These are phyloP conservation scores for Ceriops tagal DNA, from an alignment of 345 rosid species.

Conservation along the genomic window DNA sequence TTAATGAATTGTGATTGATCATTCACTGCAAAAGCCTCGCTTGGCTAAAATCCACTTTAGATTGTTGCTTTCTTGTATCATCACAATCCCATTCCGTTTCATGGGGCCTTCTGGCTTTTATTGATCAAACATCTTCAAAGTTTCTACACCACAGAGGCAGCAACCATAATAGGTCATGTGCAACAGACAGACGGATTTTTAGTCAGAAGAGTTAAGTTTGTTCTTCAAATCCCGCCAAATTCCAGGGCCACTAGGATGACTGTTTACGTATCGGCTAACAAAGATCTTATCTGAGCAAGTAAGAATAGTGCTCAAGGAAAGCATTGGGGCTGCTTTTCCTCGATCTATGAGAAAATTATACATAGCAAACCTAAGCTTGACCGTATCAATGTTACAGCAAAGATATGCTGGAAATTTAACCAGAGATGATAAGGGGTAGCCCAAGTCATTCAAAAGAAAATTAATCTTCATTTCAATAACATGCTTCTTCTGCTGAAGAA, in stretches of 20 bases:
- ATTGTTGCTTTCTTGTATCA: too few species aligned
- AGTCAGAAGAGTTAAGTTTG: slow-evolving; percentile 20
- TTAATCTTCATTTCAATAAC: slow-evolving; percentile 53
- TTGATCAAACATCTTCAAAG: too few species aligned
- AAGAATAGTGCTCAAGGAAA: slow-evolving; percentile 47
- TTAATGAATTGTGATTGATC: too few species aligned
- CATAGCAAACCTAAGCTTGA: slow-evolving; percentile 57
- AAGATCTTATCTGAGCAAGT: slow-evolving; percentile 41
- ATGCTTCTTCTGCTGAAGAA: slow-evolving; percentile 52
- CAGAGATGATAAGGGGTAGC: slow-evolving; percentile 52
- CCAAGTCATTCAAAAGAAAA: slow-evolving; percentile 46
- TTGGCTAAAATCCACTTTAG: too few species aligned
- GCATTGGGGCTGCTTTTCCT: slow-evolving; percentile 32
- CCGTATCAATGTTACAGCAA: slow-evolving; percentile 37
- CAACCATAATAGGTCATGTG: neutral
- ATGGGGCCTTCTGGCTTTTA: too few species aligned
- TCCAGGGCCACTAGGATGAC: slow-evolving; percentile 56
- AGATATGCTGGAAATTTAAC: slow-evolving; percentile 52
- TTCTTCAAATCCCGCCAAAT: slow-evolving; percentile 59
- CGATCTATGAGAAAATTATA: slow-evolving; percentile 63
- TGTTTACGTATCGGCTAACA: slow-evolving; percentile 38
- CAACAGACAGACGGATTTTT: neutral
- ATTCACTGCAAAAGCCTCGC: too few species aligned
- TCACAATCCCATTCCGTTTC: too few species aligned
- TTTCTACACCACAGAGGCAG: neutral